Base-by-base conservation (phyloP, 2,329 filamentous ascomycete species). In the Trichoderma hamatum region DNA sequence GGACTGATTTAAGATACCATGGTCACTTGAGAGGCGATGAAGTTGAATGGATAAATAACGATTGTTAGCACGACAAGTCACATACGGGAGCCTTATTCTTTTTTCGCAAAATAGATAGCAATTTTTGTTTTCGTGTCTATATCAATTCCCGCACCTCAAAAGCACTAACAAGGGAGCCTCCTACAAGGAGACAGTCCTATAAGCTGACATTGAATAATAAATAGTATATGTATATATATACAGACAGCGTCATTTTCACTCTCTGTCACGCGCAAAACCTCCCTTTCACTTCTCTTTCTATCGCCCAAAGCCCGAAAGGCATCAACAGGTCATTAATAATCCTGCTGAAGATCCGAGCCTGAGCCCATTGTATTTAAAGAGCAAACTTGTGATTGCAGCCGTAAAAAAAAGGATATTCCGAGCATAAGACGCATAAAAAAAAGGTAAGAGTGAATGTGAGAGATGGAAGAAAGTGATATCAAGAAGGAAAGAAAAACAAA, bases 371-470 rank as follows among this genome's bases (percentile, higher is more conserved):
- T 77, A 74, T 75, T 76, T 73, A 72, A 43, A 70, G 67, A 71
- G 69, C 67, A 72, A 72, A 72, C 70, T 70, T 72, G 52, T 71
- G 76, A 75, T 76, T 72, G 67, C 75, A 71, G 72, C 73, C 70
- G 61, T 61, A 69, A 68, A 68, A 54, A 54, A 68, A 43, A 56
- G 34, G 65, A 67, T 56, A 67, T 60, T 54, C 56, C 66, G 34
- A 68, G 66, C 56, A 62, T 60, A 54, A 62, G 58, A 62, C 66
- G 66, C 66, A 62, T 62, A 56, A 62, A 56, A 54, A 52, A 54
- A 62, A 49, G 43, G 28, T 28, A 3, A 19, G 46, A 54, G 36
- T 34, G 21, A 55, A 55, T 6, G 58, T 62, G 16, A 68, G 21
- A 60, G 58, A 62, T 46, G 30, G 32, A 21, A 61, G 56, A 60